Evolutionary conservation across 208 protist species (phyloP).

Genomic region (Crithidia bombi): DNA sequence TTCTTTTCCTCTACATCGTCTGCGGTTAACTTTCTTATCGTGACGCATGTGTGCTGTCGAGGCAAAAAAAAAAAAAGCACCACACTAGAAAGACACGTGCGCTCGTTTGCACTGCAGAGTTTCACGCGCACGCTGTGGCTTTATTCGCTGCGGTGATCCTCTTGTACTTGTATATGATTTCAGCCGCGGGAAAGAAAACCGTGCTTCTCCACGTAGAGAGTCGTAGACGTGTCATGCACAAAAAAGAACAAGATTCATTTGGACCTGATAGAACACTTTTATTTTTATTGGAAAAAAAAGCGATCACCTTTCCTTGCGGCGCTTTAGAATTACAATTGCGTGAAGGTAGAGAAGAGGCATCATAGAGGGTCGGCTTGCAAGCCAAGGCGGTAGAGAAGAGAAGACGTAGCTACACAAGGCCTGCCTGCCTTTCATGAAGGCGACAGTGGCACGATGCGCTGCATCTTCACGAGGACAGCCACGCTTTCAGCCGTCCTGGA

Average conservation of each 20-base stretch:
- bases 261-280: no score
- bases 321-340: no score
- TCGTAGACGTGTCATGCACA: no score
- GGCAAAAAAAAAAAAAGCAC: background rate
- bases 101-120: no score
- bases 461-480: slow-evolving; percentile 23
- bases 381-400: background rate
- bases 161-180: slow-evolving; percentile 5
- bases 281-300: no score
- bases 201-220: no score
- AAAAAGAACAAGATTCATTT: no score
- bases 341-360: no score
- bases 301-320: no score
- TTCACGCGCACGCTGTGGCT: background rate
- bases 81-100: no score
- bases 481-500: slow-evolving; percentile 50
- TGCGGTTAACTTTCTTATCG: background rate
- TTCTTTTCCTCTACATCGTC: background rate
- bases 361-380: no score
- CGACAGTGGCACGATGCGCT: slow-evolving; percentile 20
- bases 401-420: background rate
- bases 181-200: background rate
- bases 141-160: background rate
- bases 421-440: slow-evolving; percentile 23
- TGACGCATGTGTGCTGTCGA: background rate